phyloP scores from a whole-genome alignment of 2,329 filamentous ascomycete genomes.

The Tolypocladium cylindrosporum region DNA sequence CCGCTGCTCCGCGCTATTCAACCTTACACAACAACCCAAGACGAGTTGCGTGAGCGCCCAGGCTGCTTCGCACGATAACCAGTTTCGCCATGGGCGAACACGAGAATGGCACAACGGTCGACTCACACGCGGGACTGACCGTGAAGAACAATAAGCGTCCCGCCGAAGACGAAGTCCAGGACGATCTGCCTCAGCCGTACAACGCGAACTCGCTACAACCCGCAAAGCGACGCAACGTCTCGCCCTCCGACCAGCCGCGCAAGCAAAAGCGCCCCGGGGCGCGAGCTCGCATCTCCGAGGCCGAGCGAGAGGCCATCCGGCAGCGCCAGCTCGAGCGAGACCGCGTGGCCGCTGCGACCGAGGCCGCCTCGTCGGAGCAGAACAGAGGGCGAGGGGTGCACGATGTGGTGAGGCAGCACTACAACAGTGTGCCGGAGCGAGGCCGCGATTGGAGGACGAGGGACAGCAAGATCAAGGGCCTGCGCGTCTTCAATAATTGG shows the following conservation, averaged over 20 bases:
- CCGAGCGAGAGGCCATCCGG: slow-evolving; percentile 58
- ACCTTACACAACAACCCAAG: neutral
- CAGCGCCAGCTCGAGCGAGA: slow-evolving; percentile 51
- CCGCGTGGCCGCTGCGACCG: slow-evolving; percentile 26
- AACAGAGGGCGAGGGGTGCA: slow-evolving; percentile 47
- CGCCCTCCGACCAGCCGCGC: slow-evolving; percentile 45
- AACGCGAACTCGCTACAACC: slow-evolving; percentile 48
- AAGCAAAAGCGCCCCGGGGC: slow-evolving; percentile 61
- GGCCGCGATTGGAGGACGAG: slow-evolving; percentile 92
- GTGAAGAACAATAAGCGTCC: slow-evolving; percentile 17
- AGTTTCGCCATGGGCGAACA: neutral
- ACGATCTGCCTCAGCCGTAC: slow-evolving; percentile 48
- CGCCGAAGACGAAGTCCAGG: slow-evolving; percentile 23
- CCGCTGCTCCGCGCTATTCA: no score
- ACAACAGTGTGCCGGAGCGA: slow-evolving; percentile 89
- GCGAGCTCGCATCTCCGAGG: slow-evolving; percentile 55
- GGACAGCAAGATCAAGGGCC: slow-evolving; percentile 87
- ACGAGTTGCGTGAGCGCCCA: neutral
- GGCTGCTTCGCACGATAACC: neutral
- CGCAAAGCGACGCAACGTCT: slow-evolving; percentile 47
- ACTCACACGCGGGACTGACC: neutral
- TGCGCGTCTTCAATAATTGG: slow-evolving; percentile 97
- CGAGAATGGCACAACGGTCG: neutral
- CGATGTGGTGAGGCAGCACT: slow-evolving; percentile 85
- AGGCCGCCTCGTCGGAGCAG: slow-evolving; percentile 25